Evolutionary conservation across 2,329 filamentous ascomycete genomes (phyloP).

Genomic region (Beauveria australis): DNA sequence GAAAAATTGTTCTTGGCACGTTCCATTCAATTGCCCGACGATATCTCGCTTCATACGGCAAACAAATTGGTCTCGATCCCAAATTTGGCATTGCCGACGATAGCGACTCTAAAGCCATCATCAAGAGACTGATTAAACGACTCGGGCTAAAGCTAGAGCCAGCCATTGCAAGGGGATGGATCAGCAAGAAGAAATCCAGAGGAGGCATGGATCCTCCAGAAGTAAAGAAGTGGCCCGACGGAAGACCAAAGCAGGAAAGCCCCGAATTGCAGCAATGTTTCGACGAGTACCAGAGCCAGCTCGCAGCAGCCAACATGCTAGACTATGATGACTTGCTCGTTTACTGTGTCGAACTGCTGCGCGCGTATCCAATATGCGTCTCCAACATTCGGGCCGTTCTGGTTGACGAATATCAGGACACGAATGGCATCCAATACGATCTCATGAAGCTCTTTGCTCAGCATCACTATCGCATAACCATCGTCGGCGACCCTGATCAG

Average conservation of each 20-base stretch:
- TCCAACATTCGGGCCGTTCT: constrained; percentile 84
- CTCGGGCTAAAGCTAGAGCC: constrained; percentile 61
- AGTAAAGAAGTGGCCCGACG: constrained; percentile 23
- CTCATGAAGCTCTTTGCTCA: constrained; percentile 84
- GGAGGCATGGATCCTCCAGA: constrained; percentile 33
- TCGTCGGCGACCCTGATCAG: constrained; percentile 94
- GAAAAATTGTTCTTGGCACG: constrained; percentile 76
- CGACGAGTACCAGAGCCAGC: constrained; percentile 66
- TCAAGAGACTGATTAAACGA: constrained; percentile 77
- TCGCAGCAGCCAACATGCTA: constrained; percentile 70
- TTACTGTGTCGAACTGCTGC: constrained; percentile 71
- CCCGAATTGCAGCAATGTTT: constrained; percentile 62
- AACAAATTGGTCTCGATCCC: constrained; percentile 70
- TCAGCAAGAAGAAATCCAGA: constrained; percentile 58
- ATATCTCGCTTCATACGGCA: constrained; percentile 77
- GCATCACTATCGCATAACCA: constrained; percentile 66
- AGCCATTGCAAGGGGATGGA: constrained; percentile 62
- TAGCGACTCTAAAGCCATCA: constrained; percentile 67
- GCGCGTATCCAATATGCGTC: constrained; percentile 67
- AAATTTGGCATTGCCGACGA: constrained; percentile 90
- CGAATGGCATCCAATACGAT: constrained; percentile 90
- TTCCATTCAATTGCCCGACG: constrained; percentile 89
- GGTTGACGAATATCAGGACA: constrained; percentile 97
- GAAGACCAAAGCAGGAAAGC: constrained; percentile 28
- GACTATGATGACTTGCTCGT: constrained; percentile 93